Evolutionary conservation across 208 protist species (phyloP).

Genomic region (Leishmania lainsoni): DNA sequence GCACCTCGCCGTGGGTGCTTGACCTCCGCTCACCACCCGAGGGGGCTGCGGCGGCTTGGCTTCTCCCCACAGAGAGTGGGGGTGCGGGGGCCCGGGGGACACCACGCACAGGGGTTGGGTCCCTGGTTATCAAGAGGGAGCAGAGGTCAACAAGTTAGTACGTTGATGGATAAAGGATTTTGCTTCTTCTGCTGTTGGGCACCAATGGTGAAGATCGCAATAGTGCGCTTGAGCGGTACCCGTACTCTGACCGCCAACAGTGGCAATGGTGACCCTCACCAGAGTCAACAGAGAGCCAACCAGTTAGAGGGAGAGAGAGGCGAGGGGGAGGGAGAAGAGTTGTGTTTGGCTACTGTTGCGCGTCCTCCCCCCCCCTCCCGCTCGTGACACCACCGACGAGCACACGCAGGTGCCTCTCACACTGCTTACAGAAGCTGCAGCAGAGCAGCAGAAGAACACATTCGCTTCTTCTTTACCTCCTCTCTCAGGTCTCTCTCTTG

Average conservation of each 20-base stretch:
- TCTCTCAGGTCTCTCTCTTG: not conserved
- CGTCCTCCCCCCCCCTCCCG: no score
- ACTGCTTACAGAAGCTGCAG: not conserved
- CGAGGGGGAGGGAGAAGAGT: not conserved
- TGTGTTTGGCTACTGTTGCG: not conserved
- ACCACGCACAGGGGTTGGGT: no score
- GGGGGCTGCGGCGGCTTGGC: no score
- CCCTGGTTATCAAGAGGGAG: not conserved
- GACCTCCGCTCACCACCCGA: not conserved
- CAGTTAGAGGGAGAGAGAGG: no score
- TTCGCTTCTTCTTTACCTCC: not conserved
- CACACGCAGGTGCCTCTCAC: not conserved
- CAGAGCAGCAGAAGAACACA: not conserved
- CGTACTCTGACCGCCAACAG: not conserved
- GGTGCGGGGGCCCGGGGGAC: not conserved
- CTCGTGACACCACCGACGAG: not conserved
- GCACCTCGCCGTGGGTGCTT: not conserved
- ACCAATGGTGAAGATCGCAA: not conserved
- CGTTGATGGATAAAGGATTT: not conserved
- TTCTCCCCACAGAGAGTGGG: not conserved
- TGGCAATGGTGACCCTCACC: not conserved
- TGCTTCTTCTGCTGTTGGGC: not conserved
- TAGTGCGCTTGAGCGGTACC: not conserved
- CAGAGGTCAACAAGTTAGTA: not conserved
- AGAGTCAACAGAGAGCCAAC: not conserved